These are phyloP conservation scores for Stemphylium vesicarium DNA, from an alignment of 2,329 filamentous ascomycete genomes.

Conservation along the genomic window DNA sequence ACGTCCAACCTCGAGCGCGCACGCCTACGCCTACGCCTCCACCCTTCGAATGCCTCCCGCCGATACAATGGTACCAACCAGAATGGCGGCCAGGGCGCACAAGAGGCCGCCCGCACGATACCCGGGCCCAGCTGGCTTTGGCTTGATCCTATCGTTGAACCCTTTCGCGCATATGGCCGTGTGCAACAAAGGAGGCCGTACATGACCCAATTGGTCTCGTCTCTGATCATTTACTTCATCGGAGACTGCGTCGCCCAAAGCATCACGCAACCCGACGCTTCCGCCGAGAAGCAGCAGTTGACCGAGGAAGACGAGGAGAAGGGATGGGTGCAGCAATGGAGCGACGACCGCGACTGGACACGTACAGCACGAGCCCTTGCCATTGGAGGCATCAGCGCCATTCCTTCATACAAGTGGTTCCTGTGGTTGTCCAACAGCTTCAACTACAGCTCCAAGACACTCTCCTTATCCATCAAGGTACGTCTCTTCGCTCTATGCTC, in stretches of 20 bases:
- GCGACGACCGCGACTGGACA: conserved; percentile 53
- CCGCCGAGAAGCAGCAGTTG: background rate
- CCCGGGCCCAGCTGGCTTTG: conserved; percentile 55
- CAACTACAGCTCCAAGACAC: conserved; percentile 76
- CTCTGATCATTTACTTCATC: conserved; percentile 77
- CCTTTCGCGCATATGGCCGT: conserved; percentile 67
- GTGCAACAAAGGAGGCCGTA: conserved; percentile 76
- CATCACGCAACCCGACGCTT: conserved; percentile 50
- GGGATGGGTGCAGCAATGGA: conserved; percentile 49
- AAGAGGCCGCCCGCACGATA: conserved; percentile 40
- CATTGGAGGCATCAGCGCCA: conserved; percentile 75
- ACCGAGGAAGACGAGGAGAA: conserved; percentile 28
- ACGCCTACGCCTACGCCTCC: conserved; percentile 17
- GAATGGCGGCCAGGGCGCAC: conserved; percentile 26
- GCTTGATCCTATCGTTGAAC: conserved; percentile 54
- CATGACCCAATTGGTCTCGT: conserved; percentile 77
- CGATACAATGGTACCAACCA: conserved; percentile 27
- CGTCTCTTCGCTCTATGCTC: background rate
- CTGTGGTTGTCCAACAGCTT: conserved; percentile 80
- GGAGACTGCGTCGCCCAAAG: conserved; percentile 80
- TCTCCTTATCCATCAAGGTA: conserved; percentile 74
- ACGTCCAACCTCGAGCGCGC: conserved; percentile 12
- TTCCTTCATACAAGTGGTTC: conserved; percentile 85
- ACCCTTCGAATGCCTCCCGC: conserved; percentile 19
- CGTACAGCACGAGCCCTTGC: conserved; percentile 74